Base-by-base conservation (phyloP, 129 eudicot species). In the Tanacetum coccineum region DNA sequence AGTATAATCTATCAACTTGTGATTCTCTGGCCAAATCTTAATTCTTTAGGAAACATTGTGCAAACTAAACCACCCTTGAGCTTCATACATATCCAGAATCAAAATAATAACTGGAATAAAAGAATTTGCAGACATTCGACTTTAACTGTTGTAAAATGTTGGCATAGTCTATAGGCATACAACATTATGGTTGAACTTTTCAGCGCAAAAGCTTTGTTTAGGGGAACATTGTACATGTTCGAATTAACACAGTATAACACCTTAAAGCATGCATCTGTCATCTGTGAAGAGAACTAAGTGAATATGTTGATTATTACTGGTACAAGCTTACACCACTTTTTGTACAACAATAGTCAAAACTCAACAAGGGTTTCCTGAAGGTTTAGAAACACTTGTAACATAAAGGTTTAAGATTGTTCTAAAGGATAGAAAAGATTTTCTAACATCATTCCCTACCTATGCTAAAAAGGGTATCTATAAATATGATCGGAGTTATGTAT, bases 401-500 rank as follows among this genome's bases (percentile, higher is more conserved):
- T 21, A 25, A 30, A 22, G 32, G 15, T 22, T 59, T 59, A 26
- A 0, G 4, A 39, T 26, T 7, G 19, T 13, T 26, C 9, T 3
- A 56, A 22, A 13, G 40, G 42, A 57, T 25, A 36, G 13, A 3
- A 15, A 53, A 25, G 62, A 22, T 22, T 22, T 25, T 21, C 39
- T 5, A 58, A 28, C 40, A 58, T 25, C 28, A 25, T 58, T 58
- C 22, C 44, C 44, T 58, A 58, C 44, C 63, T 58, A 26, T 58
- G 44, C 63, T 13, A 17, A 49, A 49, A 11, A 17, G 54, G 17
- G 54, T 49, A 49, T 45, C 54, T 64, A 65, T 58, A 58, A 22
- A 68, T 47, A 62, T 26, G 20, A 47, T 6, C 36, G 18, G 21
- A 51, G 53, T 81, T 74, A 77, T 21, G 78, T 44, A 68, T 82